Evolutionary conservation across 805 yeast genomes (phyloP).

Genomic region (Debaryomyces tyrocola): DNA sequence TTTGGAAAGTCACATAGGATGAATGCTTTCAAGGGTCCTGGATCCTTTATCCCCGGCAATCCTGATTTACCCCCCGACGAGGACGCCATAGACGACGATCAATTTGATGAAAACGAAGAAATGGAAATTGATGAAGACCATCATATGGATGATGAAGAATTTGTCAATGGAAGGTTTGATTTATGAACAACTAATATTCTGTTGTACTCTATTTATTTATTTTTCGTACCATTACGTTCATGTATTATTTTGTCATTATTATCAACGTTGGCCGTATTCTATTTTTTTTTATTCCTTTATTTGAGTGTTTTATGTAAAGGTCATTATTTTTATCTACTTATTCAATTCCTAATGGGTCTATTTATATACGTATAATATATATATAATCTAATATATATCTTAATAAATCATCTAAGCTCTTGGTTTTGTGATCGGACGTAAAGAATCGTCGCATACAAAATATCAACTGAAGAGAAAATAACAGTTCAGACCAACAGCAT

Average conservation of each 20-base stretch:
- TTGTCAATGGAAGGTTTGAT: slow-evolving; percentile 88
- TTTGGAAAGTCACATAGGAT: slow-evolving; percentile 46
- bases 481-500: too few relatives aligned
- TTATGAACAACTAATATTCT: slow-evolving; percentile 36
- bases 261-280: neutral
- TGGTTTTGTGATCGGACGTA: neutral
- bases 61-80: slow-evolving; percentile 82
- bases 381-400: too few relatives aligned
- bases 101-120: slow-evolving; percentile 47
- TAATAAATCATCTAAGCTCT: neutral
- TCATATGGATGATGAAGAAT: slow-evolving; percentile 71
- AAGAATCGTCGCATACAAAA: too few relatives aligned
- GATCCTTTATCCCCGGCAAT: slow-evolving; percentile 76
- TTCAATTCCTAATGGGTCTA: neutral
- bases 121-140: slow-evolving; percentile 58
- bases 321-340: neutral
- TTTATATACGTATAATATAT: neutral
- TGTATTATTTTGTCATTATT: slow-evolving; percentile 1
- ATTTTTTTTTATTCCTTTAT: neutral
- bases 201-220: neutral
- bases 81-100: slow-evolving; percentile 74
- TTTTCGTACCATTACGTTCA: neutral
- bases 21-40: slow-evolving; percentile 48
- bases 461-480: too few relatives aligned
- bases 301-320: neutral